These are phyloP conservation scores for Boletus huronensis DNA, from an alignment of 768 basidiomycete species.

Conservation along the genomic window DNA sequence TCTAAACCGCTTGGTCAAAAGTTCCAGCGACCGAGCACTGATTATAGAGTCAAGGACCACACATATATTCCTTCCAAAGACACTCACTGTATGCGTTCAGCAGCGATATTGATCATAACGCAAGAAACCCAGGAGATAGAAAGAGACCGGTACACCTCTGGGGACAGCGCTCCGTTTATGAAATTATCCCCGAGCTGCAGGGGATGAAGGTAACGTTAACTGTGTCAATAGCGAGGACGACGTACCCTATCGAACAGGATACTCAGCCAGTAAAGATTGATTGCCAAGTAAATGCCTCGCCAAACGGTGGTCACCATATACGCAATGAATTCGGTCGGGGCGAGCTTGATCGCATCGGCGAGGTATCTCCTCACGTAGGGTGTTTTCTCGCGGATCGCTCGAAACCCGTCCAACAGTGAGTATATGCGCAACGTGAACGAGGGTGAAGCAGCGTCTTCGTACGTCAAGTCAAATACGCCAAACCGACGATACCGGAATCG, in stretches of 20 bases:
- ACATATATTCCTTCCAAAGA: neutral
- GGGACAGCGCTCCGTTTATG: neutral
- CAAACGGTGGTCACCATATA: slow-evolving; percentile 32
- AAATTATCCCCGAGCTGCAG: slow-evolving; percentile 14
- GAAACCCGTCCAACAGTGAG: neutral
- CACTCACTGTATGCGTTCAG: slow-evolving; percentile 22
- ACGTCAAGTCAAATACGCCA: slow-evolving; percentile 23
- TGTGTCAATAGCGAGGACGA: neutral
- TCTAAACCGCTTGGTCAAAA: slow-evolving; percentile 32
- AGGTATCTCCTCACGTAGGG: slow-evolving; percentile 8
- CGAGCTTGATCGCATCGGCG: slow-evolving; percentile 19
- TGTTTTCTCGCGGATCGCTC: neutral
- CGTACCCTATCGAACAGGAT: slow-evolving; percentile 28
- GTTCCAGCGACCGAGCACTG: slow-evolving; percentile 20
- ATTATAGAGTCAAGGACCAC: neutral
- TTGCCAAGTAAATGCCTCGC: slow-evolving; percentile 31
- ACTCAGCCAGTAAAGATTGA: slow-evolving; percentile 35
- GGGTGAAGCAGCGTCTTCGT: slow-evolving; percentile 11
- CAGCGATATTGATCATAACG: slow-evolving; percentile 20
- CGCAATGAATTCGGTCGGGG: slow-evolving; percentile 13
- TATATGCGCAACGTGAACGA: neutral
- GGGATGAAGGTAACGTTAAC: neutral
- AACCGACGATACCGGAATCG: slow-evolving; percentile 13
- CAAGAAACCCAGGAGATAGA: slow-evolving; percentile 29
- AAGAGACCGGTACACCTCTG: slow-evolving; percentile 15